Evolutionary conservation across 331 rosid genomes (phyloP).

Genomic region (Malus hybrid): DNA sequence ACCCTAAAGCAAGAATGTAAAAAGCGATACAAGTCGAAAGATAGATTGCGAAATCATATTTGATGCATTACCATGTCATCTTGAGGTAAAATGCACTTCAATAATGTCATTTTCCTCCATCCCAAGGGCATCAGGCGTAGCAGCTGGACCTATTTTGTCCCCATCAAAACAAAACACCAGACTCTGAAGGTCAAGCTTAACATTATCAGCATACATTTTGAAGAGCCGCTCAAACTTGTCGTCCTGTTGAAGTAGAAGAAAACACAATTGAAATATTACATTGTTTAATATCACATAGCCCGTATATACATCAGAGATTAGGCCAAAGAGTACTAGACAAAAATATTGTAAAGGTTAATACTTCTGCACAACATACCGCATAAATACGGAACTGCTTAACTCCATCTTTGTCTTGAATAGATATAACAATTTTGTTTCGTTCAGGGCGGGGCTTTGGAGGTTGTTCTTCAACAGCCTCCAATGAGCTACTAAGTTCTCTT

Average conservation of each 20-base stretch:
- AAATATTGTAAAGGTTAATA: not conserved
- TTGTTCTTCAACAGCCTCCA: slow-evolving; percentile 27
- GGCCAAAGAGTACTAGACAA: not conserved
- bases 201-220: slow-evolving; percentile 62
- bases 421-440: slow-evolving; percentile 63
- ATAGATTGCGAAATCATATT: not conserved
- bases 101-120: slow-evolving; percentile 86
- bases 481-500: slow-evolving; percentile 21
- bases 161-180: slow-evolving; percentile 78
- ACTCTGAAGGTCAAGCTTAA: slow-evolving; percentile 42
- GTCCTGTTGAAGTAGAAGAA: slow-evolving; percentile 44
- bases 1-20: not conserved
- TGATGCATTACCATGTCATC: slow-evolving; percentile 36
- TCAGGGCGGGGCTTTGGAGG: slow-evolving; percentile 31
- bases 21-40: not conserved
- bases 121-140: slow-evolving; percentile 61
- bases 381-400: slow-evolving; percentile 63
- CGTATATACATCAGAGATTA: not conserved
- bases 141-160: slow-evolving; percentile 52
- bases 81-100: slow-evolving; percentile 59
- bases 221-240: slow-evolving; percentile 78
- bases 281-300: not conserved
- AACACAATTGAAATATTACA: not conserved
- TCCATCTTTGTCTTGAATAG: slow-evolving; percentile 67
- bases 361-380: slow-evolving; percentile 37